Conservation (phyloP, 2,329 filamentous ascomycete genomes). For the Hansfordia pulvinata region DNA sequence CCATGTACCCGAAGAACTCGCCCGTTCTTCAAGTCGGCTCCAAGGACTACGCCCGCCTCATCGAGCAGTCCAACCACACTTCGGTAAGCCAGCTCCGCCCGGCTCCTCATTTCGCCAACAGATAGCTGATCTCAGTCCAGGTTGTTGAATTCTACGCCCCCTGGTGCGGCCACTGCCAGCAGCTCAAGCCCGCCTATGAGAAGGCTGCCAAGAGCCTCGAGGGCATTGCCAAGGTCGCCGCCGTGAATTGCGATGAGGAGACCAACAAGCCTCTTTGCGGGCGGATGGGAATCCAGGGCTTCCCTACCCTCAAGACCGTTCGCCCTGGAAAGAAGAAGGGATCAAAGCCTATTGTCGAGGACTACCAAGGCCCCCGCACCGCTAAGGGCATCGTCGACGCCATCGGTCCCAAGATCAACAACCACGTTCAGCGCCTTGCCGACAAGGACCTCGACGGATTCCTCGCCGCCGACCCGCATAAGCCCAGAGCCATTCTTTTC, state of each 20-base stretch:
- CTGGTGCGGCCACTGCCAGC: constrained; percentile 96
- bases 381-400: constrained; percentile 83
- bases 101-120: not conserved
- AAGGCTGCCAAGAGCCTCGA: constrained; percentile 80
- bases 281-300: constrained; percentile 78
- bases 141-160: constrained; percentile 85
- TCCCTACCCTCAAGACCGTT: constrained; percentile 91
- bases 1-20: constrained; percentile 77
- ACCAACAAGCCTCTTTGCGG: constrained; percentile 80
- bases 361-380: constrained; percentile 73
- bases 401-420: constrained; percentile 78
- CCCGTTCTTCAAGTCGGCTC: constrained; percentile 72
- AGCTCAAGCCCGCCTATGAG: constrained; percentile 89
- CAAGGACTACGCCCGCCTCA: constrained; percentile 68
- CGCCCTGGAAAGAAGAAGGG: constrained; percentile 65
- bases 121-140: constrained; percentile 16
- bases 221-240: constrained; percentile 89
- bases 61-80: constrained; percentile 82
- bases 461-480: constrained; percentile 51
- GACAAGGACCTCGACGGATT: constrained; percentile 71
- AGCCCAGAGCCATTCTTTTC: constrained; percentile 79
- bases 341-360: constrained; percentile 70
- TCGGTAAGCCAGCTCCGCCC: constrained; percentile 45
- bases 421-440: constrained; percentile 70
- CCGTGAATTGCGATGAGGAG: constrained; percentile 90